Evolutionary conservation across 805 yeast genomes (phyloP).

Genomic region (Brettanomyces anomalus): DNA sequence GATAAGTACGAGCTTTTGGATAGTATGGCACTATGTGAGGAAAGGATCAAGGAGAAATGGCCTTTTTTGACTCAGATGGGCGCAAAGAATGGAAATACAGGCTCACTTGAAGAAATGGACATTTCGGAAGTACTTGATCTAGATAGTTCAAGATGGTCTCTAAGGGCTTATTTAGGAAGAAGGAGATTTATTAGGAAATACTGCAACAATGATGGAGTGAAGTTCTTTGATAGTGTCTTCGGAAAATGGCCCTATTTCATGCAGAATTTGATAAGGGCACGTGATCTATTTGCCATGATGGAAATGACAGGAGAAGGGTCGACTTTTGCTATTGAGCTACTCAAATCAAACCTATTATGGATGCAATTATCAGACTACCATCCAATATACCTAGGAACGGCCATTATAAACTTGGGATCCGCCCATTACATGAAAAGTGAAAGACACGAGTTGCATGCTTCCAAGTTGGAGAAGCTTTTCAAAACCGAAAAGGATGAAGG

Average conservation of each 20-base stretch:
- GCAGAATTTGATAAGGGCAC: conserved; percentile 68
- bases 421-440: conserved; percentile 19
- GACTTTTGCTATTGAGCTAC: conserved; percentile 14
- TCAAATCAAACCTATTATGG: conserved; percentile 22
- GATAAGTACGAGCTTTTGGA: conserved; percentile 19
- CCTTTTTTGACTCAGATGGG: conserved; percentile 8
- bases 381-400: conserved; percentile 15
- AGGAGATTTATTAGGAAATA: conserved; percentile 15
- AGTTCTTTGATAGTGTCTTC: conserved; percentile 17
- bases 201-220: conserved; percentile 10
- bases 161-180: conserved; percentile 6
- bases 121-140: conserved; percentile 15
- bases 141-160: not conserved
- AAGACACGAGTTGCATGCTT: conserved; percentile 7
- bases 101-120: conserved; percentile 2
- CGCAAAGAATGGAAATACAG: not conserved
- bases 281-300: conserved; percentile 67
- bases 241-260: conserved; percentile 56
- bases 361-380: conserved; percentile 12
- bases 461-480: conserved; percentile 4
- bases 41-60: conserved; percentile 10
- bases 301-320: conserved; percentile 40
- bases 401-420: conserved; percentile 20
- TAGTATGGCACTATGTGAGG: conserved; percentile 20
- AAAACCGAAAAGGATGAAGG: conserved; percentile 3